A percentile compares a stretch with the other conserved stretches of the same genome.
These are phyloP conservation scores for Chloranthus sessilifolius DNA, from an alignment of 164 flowering plant species.

Conservation along the genomic window DNA sequence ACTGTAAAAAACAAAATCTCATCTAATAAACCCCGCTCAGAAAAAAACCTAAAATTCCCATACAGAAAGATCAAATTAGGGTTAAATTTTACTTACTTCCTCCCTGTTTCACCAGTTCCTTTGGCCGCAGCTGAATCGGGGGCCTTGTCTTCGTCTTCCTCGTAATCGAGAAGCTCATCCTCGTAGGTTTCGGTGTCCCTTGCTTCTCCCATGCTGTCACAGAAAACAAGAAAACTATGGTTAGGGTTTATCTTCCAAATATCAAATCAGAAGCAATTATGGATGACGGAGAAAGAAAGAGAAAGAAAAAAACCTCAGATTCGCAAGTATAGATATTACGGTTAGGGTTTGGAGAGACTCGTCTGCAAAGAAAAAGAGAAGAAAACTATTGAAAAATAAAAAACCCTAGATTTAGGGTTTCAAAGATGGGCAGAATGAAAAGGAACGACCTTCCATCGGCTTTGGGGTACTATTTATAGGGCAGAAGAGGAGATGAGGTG, in stretches of 20 bases:
- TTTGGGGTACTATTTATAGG: no score
- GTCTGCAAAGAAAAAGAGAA: constrained; percentile 7
- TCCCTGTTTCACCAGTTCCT: constrained; percentile 64
- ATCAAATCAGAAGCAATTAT: background rate
- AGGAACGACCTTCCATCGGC: no score
- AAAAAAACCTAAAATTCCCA: background rate
- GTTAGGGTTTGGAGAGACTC: constrained; percentile 7
- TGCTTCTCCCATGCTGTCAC: constrained; percentile 56
- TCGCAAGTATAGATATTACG: no score
- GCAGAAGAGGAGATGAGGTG: no score
- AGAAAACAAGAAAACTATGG: background rate
- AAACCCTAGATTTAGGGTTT: no score
- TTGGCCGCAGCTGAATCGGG: constrained; percentile 58
- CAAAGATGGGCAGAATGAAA: no score
- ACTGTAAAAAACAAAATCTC: no score
- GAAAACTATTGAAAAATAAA: background rate
- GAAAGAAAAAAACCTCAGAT: no score
- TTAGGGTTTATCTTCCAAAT: background rate
- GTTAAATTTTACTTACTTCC: constrained; percentile 88
- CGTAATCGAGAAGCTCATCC: constrained; percentile 98
- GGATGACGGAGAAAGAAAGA: background rate
- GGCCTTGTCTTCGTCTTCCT: constrained; percentile 87
- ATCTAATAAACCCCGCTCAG: background rate
- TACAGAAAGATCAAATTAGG: no score
- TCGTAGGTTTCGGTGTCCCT: constrained; percentile 82